These are phyloP conservation scores for Albizia julibrissin DNA, from an alignment of 306 rosid genomes.

Conservation along the genomic window DNA sequence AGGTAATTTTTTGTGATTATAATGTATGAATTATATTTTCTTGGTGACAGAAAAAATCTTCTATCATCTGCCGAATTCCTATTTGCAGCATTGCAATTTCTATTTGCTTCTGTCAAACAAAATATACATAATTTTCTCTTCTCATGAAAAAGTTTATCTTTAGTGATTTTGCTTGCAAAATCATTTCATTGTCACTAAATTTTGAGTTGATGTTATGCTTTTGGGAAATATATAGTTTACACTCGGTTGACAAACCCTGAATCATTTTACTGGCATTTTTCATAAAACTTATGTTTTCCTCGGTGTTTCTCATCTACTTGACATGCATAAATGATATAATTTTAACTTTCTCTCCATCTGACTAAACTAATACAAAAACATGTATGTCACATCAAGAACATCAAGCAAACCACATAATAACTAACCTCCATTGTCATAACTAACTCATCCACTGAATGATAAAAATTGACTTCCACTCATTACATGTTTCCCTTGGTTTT, in stretches of 20 bases:
- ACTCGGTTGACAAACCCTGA: background rate
- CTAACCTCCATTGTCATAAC: no score
- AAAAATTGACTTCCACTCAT: no score
- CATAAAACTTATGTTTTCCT: background rate
- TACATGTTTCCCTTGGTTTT: no score
- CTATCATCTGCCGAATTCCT: background rate
- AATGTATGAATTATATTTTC: background rate
- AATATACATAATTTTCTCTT: background rate
- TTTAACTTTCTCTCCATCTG: no score
- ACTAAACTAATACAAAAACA: no score
- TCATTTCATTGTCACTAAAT: constrained; percentile 7
- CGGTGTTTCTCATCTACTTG: background rate
- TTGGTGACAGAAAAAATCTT: background rate
- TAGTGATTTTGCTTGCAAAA: background rate
- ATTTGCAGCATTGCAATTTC: background rate
- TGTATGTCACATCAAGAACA: no score
- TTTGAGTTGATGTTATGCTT: constrained; percentile 13
- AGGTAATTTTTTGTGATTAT: constrained; percentile 30
- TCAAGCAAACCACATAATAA: no score
- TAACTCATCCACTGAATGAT: no score
- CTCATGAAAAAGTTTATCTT: background rate
- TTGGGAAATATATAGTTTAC: constrained; percentile 16
- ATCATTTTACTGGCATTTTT: background rate
- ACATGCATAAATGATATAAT: background rate
- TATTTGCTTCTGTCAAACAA: constrained; percentile 15